Conservation (phyloP, 768 basidiomycete species). For the Collybia nuda region DNA sequence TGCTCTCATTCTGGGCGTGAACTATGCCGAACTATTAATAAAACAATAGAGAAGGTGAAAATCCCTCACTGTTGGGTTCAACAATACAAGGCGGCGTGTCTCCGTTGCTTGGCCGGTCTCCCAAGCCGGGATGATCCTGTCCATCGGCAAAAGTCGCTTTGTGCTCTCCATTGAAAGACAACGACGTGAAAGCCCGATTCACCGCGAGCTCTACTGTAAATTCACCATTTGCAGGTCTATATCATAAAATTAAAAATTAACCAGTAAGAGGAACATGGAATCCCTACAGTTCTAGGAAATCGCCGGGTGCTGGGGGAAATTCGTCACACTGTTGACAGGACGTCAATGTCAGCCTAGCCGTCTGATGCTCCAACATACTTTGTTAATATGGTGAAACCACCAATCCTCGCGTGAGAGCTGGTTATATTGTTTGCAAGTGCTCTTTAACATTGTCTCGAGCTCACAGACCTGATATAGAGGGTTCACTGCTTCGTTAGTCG, state of each 20-base stretch:
- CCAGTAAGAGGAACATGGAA: neutral
- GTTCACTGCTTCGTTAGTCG: conserved; percentile 37
- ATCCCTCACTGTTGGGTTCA: conserved; percentile 44
- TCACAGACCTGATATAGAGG: conserved; percentile 41
- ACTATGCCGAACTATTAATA: conserved; percentile 27
- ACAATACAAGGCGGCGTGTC: conserved; percentile 41
- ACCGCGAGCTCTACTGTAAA: conserved; percentile 50
- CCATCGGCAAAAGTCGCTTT: conserved; percentile 45
- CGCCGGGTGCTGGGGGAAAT: conserved; percentile 41
- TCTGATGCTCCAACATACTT: conserved; percentile 20
- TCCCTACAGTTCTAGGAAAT: conserved; percentile 40
- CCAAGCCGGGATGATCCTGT: conserved; percentile 31
- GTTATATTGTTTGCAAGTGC: neutral
- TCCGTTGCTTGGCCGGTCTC: conserved; percentile 20
- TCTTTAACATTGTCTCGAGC: neutral
- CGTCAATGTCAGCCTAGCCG: neutral
- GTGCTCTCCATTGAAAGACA: conserved; percentile 38
- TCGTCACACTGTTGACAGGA: conserved; percentile 34
- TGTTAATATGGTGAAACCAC: conserved; percentile 33
- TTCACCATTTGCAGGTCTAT: conserved; percentile 43
- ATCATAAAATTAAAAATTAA: no score
- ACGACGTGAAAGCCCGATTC: conserved; percentile 47
- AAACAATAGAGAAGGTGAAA: neutral
- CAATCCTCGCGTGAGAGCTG: conserved; percentile 18
- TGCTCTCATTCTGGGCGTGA: conserved; percentile 50